Conservation (phyloP, 2,329 filamentous ascomycete species). For the Pestalotiopsis fici region DNA sequence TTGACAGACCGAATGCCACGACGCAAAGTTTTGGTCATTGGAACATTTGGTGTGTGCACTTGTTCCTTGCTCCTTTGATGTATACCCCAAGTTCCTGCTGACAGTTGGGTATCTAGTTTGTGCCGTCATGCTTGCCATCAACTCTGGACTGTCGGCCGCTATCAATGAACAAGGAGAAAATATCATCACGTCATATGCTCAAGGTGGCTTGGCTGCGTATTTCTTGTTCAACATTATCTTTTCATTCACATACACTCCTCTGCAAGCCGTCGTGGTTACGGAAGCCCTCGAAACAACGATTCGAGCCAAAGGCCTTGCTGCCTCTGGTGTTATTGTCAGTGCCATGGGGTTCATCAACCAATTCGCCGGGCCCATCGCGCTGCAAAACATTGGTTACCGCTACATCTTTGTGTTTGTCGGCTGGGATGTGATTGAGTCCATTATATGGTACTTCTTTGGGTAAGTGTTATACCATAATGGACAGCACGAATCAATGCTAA, state of each 20-base stretch:
- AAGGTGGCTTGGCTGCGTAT: conserved; percentile 46
- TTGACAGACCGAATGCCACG: conserved; percentile 47
- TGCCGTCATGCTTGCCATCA: conserved; percentile 41
- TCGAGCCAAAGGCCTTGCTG: conserved; percentile 47
- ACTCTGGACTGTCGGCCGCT: conserved; percentile 43
- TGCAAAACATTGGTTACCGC: conserved; percentile 42
- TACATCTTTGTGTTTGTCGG: conserved; percentile 50
- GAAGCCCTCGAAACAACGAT: conserved; percentile 50
- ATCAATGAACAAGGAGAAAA: conserved; percentile 30
- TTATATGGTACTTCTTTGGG: conserved; percentile 47
- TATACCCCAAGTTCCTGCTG: not conserved
- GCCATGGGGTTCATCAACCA: conserved; percentile 49
- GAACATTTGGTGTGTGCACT: conserved; percentile 37
- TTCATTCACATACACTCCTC: conserved; percentile 51
- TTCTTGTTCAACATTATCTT: conserved; percentile 51
- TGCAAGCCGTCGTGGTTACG: conserved; percentile 47
- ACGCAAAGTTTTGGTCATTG: conserved; percentile 44
- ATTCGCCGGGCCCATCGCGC: conserved; percentile 46
- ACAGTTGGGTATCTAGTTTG: conserved; percentile 29
- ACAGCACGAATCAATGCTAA: conserved; percentile 9
- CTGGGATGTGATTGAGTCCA: conserved; percentile 45
- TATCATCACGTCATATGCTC: conserved; percentile 37
- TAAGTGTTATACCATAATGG: conserved; percentile 23
- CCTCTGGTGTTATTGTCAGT: conserved; percentile 45
- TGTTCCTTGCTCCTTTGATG: too few species aligned